Percentiles rank a stretch among this genome's conserved stretches.
Evolutionary conservation across 1,139 yeast species (phyloP).

Genomic region (Yarrowia galli): DNA sequence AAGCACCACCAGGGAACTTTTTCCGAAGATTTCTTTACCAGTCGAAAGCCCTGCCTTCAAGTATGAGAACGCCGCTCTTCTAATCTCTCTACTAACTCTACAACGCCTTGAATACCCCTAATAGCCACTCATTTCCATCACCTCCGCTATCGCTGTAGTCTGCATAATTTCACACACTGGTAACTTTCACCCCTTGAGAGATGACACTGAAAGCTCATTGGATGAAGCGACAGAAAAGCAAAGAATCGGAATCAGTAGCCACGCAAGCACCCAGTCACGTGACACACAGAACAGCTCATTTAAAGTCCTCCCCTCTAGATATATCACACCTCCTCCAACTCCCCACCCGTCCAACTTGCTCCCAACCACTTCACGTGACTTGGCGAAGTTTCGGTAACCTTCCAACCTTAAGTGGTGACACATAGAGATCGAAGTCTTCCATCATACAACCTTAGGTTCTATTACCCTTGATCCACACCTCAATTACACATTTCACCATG

Average conservation of each 20-base stretch:
- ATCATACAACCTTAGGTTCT: background rate
- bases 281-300: too few relatives aligned
- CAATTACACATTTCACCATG: constrained; percentile 48
- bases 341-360: background rate
- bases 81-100: too few relatives aligned
- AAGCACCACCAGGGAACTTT: too few relatives aligned
- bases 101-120: too few relatives aligned
- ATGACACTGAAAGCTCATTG: background rate
- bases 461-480: constrained; percentile 7
- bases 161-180: background rate
- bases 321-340: too few relatives aligned
- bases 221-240: too few relatives aligned
- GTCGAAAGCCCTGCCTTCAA: too few relatives aligned
- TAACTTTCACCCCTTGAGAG: background rate
- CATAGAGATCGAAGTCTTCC: background rate
- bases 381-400: constrained; percentile 24
- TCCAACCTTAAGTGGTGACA: constrained; percentile 3
- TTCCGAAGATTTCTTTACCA: too few relatives aligned
- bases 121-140: background rate
- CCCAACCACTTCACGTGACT: constrained; percentile 31
- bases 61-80: too few relatives aligned
- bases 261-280: too few relatives aligned
- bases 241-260: too few relatives aligned
- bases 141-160: background rate
- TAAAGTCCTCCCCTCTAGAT: background rate